Conservation (phyloP, 2,329 filamentous ascomycete genomes). For the Biscogniauxia mediterranea region DNA sequence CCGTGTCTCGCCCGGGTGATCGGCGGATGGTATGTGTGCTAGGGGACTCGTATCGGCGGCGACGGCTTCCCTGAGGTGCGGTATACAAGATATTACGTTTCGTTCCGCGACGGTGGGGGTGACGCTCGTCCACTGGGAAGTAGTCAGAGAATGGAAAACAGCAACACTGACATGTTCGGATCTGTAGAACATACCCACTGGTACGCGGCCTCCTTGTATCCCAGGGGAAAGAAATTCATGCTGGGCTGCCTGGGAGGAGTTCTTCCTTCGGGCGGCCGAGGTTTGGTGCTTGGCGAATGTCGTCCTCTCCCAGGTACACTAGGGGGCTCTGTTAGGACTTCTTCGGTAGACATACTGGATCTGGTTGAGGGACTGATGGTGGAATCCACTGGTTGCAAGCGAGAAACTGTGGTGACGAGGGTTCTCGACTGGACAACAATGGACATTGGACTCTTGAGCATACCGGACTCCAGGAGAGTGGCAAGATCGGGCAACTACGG, state of each 20-base stretch:
- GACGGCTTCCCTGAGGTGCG: slow-evolving; percentile 75
- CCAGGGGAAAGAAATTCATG: slow-evolving; percentile 70
- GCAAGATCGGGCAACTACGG: slow-evolving; percentile 26
- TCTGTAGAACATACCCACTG: slow-evolving; percentile 70
- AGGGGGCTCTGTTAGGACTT: slow-evolving; percentile 26
- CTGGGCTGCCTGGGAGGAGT: slow-evolving; percentile 30
- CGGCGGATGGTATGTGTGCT: slow-evolving; percentile 31
- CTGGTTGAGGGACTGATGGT: slow-evolving; percentile 10
- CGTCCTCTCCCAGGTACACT: slow-evolving; percentile 31
- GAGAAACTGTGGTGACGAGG: slow-evolving; percentile 33
- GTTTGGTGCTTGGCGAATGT: slow-evolving; percentile 45
- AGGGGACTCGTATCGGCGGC: slow-evolving; percentile 42
- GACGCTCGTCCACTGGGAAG: slow-evolving; percentile 73
- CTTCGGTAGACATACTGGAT: slow-evolving; percentile 28
- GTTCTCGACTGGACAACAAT: slow-evolving; percentile 43
- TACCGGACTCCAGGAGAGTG: slow-evolving; percentile 34
- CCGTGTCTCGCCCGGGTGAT: slow-evolving; percentile 41
- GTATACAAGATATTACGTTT: slow-evolving; percentile 81
- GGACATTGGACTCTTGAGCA: slow-evolving; percentile 45
- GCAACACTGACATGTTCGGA: slow-evolving; percentile 4
- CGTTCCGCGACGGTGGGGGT: slow-evolving; percentile 83
- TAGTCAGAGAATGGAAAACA: slow-evolving; percentile 20
- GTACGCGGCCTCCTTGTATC: slow-evolving; percentile 85
- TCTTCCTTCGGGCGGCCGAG: slow-evolving; percentile 29
- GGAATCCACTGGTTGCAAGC: slow-evolving; percentile 25